phyloP scores from a whole-genome alignment of 257 asterid species.

The Apocynum venetum region DNA sequence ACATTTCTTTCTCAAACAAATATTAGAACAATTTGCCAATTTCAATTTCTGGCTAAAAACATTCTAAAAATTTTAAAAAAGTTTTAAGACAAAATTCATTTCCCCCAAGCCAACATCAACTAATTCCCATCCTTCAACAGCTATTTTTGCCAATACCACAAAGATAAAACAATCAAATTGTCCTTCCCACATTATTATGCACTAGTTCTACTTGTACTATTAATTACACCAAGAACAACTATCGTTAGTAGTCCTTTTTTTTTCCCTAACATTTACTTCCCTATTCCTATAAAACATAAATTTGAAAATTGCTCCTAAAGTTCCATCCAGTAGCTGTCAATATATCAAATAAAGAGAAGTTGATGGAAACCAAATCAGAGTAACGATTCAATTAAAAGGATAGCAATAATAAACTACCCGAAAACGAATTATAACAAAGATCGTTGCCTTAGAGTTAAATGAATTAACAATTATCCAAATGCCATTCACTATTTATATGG shows the following conservation, averaged over 20 bases:
- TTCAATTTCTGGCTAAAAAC: neutral
- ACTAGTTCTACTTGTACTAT: neutral
- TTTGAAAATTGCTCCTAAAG: neutral
- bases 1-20: neutral
- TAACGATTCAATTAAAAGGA: neutral
- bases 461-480: neutral
- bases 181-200: neutral
- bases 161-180: neutral
- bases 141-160: neutral
- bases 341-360: neutral
- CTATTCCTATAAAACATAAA: neutral
- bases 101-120: neutral
- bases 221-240: neutral
- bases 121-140: neutral
- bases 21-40: neutral
- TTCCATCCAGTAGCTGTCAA: neutral
- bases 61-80: neutral
- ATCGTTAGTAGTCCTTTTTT: neutral
- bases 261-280: neutral
- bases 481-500: neutral
- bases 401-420: too few relatives aligned
- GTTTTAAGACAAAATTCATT: neutral
- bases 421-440: too few relatives aligned
- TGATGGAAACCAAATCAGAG: neutral
- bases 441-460: too few relatives aligned